phyloP scores from a whole-genome alignment of 177 flowering plant species.

The Vitis hybrid region DNA sequence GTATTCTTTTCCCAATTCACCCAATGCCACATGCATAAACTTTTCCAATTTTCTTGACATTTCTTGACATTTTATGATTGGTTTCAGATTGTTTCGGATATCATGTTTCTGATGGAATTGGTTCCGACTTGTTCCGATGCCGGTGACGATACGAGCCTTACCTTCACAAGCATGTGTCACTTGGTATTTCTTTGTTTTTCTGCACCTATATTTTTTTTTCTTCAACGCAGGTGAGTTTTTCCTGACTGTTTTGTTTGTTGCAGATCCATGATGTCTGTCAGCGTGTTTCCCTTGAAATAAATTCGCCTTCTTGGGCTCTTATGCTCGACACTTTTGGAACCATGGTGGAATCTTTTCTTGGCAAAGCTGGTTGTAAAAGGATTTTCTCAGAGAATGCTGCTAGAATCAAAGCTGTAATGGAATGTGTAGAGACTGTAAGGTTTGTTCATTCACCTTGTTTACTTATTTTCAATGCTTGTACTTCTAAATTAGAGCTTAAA shows the following conservation, averaged over 20 bases:
- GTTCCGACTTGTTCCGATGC: slow-evolving; percentile 11
- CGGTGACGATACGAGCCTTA: slow-evolving; percentile 16
- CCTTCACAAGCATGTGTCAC: slow-evolving; percentile 28
- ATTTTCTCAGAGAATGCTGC: slow-evolving; percentile 21
- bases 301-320: slow-evolving; percentile 50
- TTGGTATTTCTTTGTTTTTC: slow-evolving; percentile 37
- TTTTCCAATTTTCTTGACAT: not conserved
- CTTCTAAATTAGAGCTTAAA: not conserved
- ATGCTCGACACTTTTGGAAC: slow-evolving; percentile 47
- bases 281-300: slow-evolving; percentile 44
- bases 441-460: slow-evolving; percentile 8
- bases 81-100: slow-evolving; percentile 62
- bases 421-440: slow-evolving; percentile 49
- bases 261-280: slow-evolving; percentile 54
- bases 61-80: not conserved
- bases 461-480: not conserved
- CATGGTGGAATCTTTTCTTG: slow-evolving; percentile 34
- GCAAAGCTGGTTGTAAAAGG: slow-evolving; percentile 19
- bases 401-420: slow-evolving; percentile 28
- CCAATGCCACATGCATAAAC: not conserved
- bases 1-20: slow-evolving; percentile 16
- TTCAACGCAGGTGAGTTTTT: not conserved
- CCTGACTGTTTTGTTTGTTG: slow-evolving; percentile 8
- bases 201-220: not conserved
- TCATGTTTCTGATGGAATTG: slow-evolving; percentile 59